Conservation (phyloP, 2,329 filamentous ascomycete genomes). For the Penicillium sp. region DNA sequence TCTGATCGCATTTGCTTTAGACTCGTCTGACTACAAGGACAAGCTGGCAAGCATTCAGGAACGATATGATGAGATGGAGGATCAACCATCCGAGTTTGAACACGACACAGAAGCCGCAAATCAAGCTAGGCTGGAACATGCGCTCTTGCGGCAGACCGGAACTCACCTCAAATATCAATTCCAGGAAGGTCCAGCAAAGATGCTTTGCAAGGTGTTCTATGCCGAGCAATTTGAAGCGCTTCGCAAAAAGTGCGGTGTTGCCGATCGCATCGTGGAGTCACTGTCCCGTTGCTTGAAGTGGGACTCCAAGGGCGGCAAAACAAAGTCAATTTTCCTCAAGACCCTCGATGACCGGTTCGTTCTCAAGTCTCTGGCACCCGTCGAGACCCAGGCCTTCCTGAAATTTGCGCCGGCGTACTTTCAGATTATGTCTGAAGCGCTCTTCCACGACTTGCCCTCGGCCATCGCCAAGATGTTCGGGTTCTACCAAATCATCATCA, state of each 20-base stretch:
- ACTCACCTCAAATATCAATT: slow-evolving; percentile 97
- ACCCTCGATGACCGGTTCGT: slow-evolving; percentile 93
- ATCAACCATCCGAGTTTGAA: slow-evolving; percentile 26
- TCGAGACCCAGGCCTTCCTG: slow-evolving; percentile 92
- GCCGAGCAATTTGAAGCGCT: slow-evolving; percentile 97
- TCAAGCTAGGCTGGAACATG: slow-evolving; percentile 79
- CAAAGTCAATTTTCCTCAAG: slow-evolving; percentile 95
- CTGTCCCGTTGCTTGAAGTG: slow-evolving; percentile 94
- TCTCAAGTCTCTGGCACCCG: slow-evolving; percentile 83
- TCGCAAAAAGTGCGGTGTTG: slow-evolving; percentile 86
- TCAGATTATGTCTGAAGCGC: slow-evolving; percentile 90
- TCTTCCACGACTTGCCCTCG: slow-evolving; percentile 92
- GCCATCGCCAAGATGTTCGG: slow-evolving; percentile 99
- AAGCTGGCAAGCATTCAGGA: slow-evolving; percentile 65
- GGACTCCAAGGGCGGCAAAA: slow-evolving; percentile 97
- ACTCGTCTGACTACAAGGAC: slow-evolving; percentile 79
- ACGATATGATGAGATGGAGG: slow-evolving; percentile 35
- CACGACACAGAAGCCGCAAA: slow-evolving; percentile 49
- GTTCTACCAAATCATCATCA: slow-evolving; percentile 96
- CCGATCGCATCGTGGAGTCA: slow-evolving; percentile 92
- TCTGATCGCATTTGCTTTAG: slow-evolving; percentile 88
- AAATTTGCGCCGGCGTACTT: slow-evolving; percentile 97
- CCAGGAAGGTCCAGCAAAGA: slow-evolving; percentile 86
- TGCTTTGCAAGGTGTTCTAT: slow-evolving; percentile 98
- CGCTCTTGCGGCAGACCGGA: slow-evolving; percentile 78